These are phyloP conservation scores for Citrullus mucosospermus DNA, from an alignment of 306 rosid species.

Conservation along the genomic window DNA sequence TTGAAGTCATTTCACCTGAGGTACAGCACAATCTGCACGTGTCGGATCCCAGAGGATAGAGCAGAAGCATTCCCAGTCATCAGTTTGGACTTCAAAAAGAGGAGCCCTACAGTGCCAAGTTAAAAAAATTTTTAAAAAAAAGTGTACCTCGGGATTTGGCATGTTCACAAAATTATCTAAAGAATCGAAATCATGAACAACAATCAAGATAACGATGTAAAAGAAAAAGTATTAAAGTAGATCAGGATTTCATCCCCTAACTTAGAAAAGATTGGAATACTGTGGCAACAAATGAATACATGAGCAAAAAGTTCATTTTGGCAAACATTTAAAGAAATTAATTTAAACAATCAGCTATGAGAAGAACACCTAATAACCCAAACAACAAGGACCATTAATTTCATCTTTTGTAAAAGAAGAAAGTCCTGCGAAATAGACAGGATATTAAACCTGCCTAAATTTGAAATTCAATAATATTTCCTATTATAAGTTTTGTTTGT, in stretches of 20 bases:
- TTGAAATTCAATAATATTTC: background rate
- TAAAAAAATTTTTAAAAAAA: background rate
- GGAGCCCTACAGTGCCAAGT: slow-evolving; percentile 28
- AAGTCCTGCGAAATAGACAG: background rate
- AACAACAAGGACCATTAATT: background rate
- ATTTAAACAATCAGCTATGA: background rate
- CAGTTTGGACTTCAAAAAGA: slow-evolving; percentile 37
- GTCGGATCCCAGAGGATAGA: slow-evolving; percentile 34
- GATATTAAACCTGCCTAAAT: background rate
- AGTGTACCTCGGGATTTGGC: background rate
- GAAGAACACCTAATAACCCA: background rate
- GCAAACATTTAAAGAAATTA: background rate
- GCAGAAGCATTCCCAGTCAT: slow-evolving; percentile 47
- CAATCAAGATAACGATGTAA: background rate
- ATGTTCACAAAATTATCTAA: background rate
- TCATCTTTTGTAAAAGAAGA: background rate
- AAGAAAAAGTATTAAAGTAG: background rate
- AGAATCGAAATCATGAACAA: background rate
- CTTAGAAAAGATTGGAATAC: background rate
- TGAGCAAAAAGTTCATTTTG: background rate
- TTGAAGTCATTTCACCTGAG: slow-evolving; percentile 26
- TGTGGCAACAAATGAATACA: background rate
- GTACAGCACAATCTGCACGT: slow-evolving; percentile 40
- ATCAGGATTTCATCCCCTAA: background rate
- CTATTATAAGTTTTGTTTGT: background rate